These are phyloP conservation scores for Extremus antarcticus DNA, from an alignment of 495 filamentous ascomycete genomes.

Conservation along the genomic window DNA sequence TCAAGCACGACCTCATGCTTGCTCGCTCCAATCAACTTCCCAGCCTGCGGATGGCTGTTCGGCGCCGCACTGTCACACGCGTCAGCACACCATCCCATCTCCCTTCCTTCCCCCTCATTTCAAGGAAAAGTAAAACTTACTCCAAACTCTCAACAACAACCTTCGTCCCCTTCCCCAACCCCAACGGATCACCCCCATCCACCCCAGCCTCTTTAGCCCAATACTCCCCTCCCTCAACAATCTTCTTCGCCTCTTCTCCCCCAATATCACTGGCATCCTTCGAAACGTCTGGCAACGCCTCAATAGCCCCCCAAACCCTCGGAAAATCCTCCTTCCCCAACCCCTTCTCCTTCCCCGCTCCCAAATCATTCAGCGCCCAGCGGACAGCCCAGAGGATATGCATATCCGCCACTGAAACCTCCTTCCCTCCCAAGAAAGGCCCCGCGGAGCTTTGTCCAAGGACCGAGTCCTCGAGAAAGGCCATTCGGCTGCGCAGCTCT, in stretches of 20 bases:
- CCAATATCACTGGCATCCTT: conserved; percentile 6
- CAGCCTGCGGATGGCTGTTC: conserved; percentile 16
- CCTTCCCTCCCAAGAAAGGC: conserved; percentile 10
- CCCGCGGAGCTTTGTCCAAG: conserved; percentile 1
- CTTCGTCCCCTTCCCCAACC: conserved; percentile 5
- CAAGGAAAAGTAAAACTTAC: conserved; percentile 13
- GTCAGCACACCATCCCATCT: conserved; percentile 1
- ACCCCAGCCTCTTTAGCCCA: neutral
- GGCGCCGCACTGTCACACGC: conserved; percentile 7
- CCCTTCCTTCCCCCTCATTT: neutral
- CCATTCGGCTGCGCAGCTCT: conserved; percentile 3
- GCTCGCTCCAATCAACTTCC: conserved; percentile 16
- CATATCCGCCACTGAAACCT: conserved; percentile 16
- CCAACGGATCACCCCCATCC: conserved; percentile 12
- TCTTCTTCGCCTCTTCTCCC: conserved; percentile 12
- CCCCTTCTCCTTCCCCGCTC: conserved; percentile 10
- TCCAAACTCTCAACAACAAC: conserved; percentile 19
- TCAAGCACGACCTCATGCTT: conserved; percentile 19
- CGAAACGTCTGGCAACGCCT: conserved; percentile 9
- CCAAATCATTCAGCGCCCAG: conserved; percentile 19
- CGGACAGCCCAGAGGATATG: conserved; percentile 16
- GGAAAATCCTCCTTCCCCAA: conserved; percentile 18
- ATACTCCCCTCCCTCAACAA: conserved; percentile 5
- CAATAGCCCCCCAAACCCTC: conserved; percentile 16
- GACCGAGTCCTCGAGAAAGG: conserved; percentile 14